These are phyloP conservation scores for Daldinia caldariorum DNA, from an alignment of 495 filamentous ascomycete species.

Conservation along the genomic window DNA sequence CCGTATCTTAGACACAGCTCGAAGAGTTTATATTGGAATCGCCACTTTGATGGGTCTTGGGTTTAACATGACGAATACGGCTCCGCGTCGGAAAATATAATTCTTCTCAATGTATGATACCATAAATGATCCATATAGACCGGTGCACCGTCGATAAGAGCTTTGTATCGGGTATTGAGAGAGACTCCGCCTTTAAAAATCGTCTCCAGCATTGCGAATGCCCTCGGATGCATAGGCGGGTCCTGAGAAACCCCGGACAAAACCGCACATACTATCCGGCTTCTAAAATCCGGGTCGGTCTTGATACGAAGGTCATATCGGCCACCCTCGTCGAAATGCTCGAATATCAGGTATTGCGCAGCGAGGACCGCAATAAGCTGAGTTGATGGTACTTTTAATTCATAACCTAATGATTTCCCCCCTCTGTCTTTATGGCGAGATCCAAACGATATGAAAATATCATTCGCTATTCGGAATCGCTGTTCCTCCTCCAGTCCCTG, in stretches of 20 bases:
- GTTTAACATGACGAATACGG: not conserved
- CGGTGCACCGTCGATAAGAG: no score
- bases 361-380: not conserved
- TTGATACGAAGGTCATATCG: conserved; percentile 11
- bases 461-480: not conserved
- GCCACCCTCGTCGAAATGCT: conserved; percentile 6
- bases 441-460: not conserved
- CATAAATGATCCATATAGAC: no score
- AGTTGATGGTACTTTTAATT: not conserved
- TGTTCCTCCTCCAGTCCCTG: not conserved
- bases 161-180: no score
- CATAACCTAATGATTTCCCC: no score
- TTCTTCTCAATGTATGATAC: not conserved
- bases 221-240: not conserved
- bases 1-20: not conserved
- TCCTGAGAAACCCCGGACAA: not conserved
- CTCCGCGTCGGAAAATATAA: not conserved
- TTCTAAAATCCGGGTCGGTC: not conserved
- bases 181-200: conserved; percentile 19
- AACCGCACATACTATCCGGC: not conserved
- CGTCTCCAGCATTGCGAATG: conserved; percentile 11
- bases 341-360: not conserved
- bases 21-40: not conserved
- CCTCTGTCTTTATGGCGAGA: no score
- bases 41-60: not conserved